Evolutionary conservation across 225 moss, liverwort and hornwort genomes (phyloP), one percentile per base, ranked within the genome.

Genomic region (Takakia lepidozioides): DNA sequence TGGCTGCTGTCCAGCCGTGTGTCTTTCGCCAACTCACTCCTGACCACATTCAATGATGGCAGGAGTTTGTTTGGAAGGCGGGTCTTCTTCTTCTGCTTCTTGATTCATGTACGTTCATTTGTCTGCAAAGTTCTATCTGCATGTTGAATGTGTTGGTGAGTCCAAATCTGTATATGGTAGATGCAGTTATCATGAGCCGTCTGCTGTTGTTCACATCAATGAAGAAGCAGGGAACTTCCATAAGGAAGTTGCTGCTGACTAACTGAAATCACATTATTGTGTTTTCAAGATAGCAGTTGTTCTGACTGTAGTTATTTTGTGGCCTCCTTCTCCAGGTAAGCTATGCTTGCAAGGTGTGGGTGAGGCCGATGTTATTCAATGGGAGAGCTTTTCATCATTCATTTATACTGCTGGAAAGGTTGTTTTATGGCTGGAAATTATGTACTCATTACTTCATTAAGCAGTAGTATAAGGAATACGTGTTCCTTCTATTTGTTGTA

Each of bases 11-110:
- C n/a, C n/a, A n/a, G n/a, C n/a, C n/a, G n/a, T n/a, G n/a, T n/a
- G n/a, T n/a, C n/a, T n/a, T n/a, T n/a, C n/a, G n/a, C n/a, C n/a
- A n/a, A n/a, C n/a, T n/a, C n/a, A n/a, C 32, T 11, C 32, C 7
- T 32, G 7, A 32, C 32, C 1, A 32, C 11, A 11, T 11, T 40
- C 16, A 38, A 49, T 8, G 16, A 35, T 78, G 52, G 49, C 88
- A 93, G 92, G 72, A 73, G 51, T 82, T 88, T 28, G 64, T 80
- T 23, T 88, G 83, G 92, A 88, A 78, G 71, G 78, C 78, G 23
- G 65, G 69, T 52, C 73, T 85, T 29, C 59, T 78, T 43, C 64
- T 71, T 69, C 60, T 88, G 40, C 64, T 93, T 58, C 72, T 93
- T 50, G 88, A 93, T 64, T 78, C 85, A 39, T 88, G 93, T 93